Base-by-base conservation (phyloP, 2,329 filamentous ascomycete genomes). In the Ascocoryne sarcoides region DNA sequence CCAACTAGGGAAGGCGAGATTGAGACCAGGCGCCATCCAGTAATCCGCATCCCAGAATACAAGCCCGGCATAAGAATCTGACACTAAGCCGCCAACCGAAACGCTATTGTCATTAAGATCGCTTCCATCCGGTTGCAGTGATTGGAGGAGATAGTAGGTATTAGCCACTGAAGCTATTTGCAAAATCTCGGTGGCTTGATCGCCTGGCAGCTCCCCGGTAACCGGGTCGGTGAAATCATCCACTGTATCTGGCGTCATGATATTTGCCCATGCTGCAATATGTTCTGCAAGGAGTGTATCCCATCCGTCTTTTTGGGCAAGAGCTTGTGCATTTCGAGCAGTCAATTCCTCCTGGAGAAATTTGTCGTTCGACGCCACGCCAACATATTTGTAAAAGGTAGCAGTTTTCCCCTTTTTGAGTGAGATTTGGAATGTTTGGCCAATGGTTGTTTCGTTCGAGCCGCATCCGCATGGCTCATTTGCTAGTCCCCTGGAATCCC, bases 311-410 rank as follows among this genome's bases (percentile, higher is more conserved):
- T 60, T 51, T 40, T 67, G 63, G 29, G 67, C 79, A 2, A 61
- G 58, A 4, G 64, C 53, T 1, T 73, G 75, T 2, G 78, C 79
- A 4, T 67, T 56, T 42, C 66, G 65, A 2, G 82, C 82, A 1
- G 68, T 65, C 15, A 57, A 51, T 42, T 72, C 63, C 0, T 81
- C 73, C 46, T 80, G 62, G 0, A 62, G 45, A 52, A 84, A 86
- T 0, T 78, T 80, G 58, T 86, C 82, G 0, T 71, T 73, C 1
- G 81, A 83, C 3, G 82, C 81, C 36, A 69, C 71, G 19, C 82
- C 82, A 12, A 86, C 68, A 48, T 71, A 85, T 53, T 87, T 87
- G 34, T 69, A 73, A 33, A 85, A 60, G 1, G 66, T 72, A 3
- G 73, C 65, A 0, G 68, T 68, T 47, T 73, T 54, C 1, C 73